Evolutionary conservation across 228 moss, liverwort and hornwort genomes (phyloP).

Genomic region (Sphagnum magellanicum): DNA sequence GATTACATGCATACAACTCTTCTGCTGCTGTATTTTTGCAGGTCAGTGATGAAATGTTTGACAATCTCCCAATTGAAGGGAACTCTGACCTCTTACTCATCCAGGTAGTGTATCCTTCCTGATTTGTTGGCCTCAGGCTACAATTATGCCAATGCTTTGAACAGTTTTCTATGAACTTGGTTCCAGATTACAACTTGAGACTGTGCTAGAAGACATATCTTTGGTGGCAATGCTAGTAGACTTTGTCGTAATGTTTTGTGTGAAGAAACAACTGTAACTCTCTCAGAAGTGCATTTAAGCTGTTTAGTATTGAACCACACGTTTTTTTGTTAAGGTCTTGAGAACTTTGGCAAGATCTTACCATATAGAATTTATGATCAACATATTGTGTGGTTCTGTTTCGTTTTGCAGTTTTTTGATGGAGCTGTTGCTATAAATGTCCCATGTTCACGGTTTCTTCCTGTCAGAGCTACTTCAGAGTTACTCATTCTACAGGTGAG

Average conservation of each 20-base stretch:
- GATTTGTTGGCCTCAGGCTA: background rate
- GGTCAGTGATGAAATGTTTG: conserved; percentile 46
- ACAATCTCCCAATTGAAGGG: conserved; percentile 50
- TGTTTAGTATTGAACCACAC: no score
- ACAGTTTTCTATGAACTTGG: no score
- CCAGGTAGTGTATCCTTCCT: conserved; percentile 20
- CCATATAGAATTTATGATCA: no score
- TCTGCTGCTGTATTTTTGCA: conserved; percentile 7
- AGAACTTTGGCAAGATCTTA: no score
- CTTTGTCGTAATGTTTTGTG: no score
- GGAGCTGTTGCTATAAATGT: conserved; percentile 84
- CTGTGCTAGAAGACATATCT: background rate
- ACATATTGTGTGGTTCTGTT: no score
- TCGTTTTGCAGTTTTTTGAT: conserved; percentile 69
- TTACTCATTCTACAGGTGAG: conserved; percentile 65
- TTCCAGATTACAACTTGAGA: background rate
- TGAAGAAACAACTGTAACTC: no score
- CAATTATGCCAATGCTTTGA: background rate
- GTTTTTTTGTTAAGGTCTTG: no score
- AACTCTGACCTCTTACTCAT: conserved; percentile 50
- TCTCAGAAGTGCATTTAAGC: no score
- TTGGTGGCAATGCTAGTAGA: no score
- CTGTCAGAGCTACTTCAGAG: conserved; percentile 75
- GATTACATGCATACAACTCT: no score
- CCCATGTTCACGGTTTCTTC: conserved; percentile 82